phyloP scores from a whole-genome alignment of 202 grass and related monocot genomes.

The Musa balbisiana region DNA sequence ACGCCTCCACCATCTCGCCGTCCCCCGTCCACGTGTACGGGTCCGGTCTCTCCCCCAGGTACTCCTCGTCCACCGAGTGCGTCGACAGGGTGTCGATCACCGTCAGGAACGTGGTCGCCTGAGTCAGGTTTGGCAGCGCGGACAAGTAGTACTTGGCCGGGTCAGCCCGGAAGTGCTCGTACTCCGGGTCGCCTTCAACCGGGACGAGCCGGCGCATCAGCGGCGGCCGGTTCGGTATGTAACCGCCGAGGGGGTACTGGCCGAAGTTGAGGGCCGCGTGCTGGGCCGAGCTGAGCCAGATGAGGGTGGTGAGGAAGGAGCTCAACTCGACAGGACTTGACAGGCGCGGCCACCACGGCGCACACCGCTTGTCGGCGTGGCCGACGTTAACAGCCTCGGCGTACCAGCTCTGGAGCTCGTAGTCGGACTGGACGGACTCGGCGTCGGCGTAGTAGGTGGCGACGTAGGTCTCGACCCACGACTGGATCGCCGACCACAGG shows the following conservation, averaged over 20 bases:
- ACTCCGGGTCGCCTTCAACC: constrained; percentile 53
- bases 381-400: constrained; percentile 50
- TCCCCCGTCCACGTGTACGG: constrained; percentile 61
- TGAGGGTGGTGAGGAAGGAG: constrained; percentile 59
- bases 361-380: constrained; percentile 56
- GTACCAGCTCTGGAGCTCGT: constrained; percentile 86
- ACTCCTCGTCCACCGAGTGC: constrained; percentile 84
- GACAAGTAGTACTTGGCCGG: constrained; percentile 73
- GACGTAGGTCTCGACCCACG: constrained; percentile 60
- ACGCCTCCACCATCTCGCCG: constrained; percentile 30
- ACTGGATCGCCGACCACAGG: constrained; percentile 61
- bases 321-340: constrained; percentile 37
- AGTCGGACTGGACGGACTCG: constrained; percentile 39
- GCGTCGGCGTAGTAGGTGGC: constrained; percentile 47
- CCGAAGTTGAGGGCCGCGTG: constrained; percentile 92
- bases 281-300: constrained; percentile 80
- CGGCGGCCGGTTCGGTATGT: constrained; percentile 77
- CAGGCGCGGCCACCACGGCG: constrained; percentile 80
- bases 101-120: constrained; percentile 84
- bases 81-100: constrained; percentile 93
- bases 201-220: constrained; percentile 80
- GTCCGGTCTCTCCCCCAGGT: constrained; percentile 66
- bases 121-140: constrained; percentile 68
- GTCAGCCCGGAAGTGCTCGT: constrained; percentile 44
- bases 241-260: constrained; percentile 85